Percentiles rank a stretch among this genome's conserved stretches.
These are phyloP conservation scores for Coemansia sp. DNA, from an alignment of 192 early-diverging fungal genomes.

Conservation along the genomic window DNA sequence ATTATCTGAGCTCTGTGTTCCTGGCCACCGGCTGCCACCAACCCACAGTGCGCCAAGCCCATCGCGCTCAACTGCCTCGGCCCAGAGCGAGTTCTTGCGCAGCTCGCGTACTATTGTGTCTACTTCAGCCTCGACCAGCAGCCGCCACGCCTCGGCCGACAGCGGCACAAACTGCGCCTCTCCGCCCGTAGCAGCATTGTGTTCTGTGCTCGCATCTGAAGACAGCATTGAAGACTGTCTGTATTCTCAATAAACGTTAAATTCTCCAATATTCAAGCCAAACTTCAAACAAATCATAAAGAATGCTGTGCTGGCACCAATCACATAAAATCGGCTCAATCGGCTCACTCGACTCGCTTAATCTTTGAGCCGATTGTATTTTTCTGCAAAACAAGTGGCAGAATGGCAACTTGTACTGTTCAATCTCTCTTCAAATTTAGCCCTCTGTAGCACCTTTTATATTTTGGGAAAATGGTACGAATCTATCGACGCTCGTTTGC, in stretches of 20 bases:
- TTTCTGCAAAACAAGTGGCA: background rate
- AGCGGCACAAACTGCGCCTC: conserved; percentile 18
- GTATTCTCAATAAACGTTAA: too few relatives aligned
- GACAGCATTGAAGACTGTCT: conserved; percentile 15
- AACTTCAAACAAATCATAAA: background rate
- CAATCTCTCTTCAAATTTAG: conserved; percentile 15
- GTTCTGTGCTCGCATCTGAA: conserved; percentile 11
- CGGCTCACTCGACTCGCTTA: background rate
- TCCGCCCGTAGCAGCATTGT: background rate
- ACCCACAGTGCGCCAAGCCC: conserved; percentile 54
- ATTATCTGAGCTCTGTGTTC: conserved; percentile 5
- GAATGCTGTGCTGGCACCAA: conserved; percentile 2
- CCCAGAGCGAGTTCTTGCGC: conserved; percentile 52
- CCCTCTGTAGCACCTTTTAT: conserved; percentile 12
- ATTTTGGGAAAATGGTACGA: conserved; percentile 41
- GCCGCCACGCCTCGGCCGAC: conserved; percentile 45
- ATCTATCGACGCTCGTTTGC: conserved; percentile 16
- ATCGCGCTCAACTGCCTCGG: conserved; percentile 41
- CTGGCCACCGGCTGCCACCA: conserved; percentile 50
- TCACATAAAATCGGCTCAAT: background rate
- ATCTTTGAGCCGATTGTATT: background rate
- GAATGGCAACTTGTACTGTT: background rate
- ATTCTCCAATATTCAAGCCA: too few relatives aligned
- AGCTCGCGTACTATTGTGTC: conserved; percentile 55
- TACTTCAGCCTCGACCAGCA: conserved; percentile 51